Evolutionary conservation across 805 yeast genomes (phyloP).

Genomic region (Kodamaea fukazawae): DNA sequence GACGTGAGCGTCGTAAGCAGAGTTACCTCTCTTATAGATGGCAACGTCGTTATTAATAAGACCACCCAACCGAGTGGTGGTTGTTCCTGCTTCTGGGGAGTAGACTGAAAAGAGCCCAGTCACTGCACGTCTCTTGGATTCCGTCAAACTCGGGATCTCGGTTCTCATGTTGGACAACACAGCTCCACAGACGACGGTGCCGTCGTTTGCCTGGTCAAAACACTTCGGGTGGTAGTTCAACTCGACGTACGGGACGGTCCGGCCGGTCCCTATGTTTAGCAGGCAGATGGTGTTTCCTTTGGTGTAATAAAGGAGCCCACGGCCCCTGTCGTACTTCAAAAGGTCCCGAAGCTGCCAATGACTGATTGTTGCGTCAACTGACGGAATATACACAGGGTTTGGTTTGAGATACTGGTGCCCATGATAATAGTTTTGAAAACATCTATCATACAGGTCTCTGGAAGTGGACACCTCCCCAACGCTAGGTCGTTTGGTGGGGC

Average conservation of each 20-base stretch:
- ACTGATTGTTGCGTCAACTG: constrained; percentile 32
- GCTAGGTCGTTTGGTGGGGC: neutral
- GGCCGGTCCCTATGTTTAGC: no score
- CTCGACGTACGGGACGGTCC: constrained; percentile 31
- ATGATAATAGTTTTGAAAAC: constrained; percentile 45
- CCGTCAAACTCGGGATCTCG: constrained; percentile 8
- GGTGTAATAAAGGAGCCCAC: constrained; percentile 55
- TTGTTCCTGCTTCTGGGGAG: constrained; percentile 47
- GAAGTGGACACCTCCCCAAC: no score
- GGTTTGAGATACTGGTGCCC: constrained; percentile 37
- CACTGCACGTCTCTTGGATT: constrained; percentile 28
- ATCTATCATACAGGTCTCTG: constrained; percentile 15
- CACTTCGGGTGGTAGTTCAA: constrained; percentile 72
- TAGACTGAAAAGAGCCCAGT: constrained; percentile 66
- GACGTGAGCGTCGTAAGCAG: constrained; percentile 55
- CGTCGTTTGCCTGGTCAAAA: constrained; percentile 53
- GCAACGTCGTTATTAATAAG: constrained; percentile 81
- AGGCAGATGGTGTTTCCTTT: constrained; percentile 36
- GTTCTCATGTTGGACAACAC: constrained; percentile 25
- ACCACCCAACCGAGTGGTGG: constrained; percentile 66
- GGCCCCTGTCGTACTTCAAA: constrained; percentile 48
- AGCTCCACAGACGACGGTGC: constrained; percentile 50
- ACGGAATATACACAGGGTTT: constrained; percentile 33
- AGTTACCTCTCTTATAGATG: constrained; percentile 37
- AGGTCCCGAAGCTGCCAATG: constrained; percentile 86